phyloP scores from a whole-genome alignment of 768 basidiomycete species.

The Suillus placidus region DNA sequence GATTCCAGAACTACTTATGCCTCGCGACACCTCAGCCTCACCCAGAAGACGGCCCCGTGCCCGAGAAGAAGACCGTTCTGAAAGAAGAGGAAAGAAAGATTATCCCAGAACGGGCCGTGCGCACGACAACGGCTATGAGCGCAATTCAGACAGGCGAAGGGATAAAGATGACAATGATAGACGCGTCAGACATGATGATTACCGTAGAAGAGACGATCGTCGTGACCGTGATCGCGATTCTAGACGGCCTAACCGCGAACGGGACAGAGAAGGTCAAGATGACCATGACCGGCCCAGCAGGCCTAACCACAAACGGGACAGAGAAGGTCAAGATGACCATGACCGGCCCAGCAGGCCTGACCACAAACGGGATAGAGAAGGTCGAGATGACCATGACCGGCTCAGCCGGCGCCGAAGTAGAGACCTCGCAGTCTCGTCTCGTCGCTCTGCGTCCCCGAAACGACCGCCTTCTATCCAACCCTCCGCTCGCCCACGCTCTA shows the following conservation, averaged over 20 bases:
- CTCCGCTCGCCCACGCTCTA: slow-evolving; percentile 36
- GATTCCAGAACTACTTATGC: neutral
- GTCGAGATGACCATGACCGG: slow-evolving; percentile 34
- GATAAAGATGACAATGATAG: slow-evolving; percentile 28
- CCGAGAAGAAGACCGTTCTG: slow-evolving; percentile 18
- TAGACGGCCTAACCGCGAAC: slow-evolving; percentile 43
- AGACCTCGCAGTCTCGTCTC: slow-evolving; percentile 36
- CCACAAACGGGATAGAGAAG: slow-evolving; percentile 47
- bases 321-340: slow-evolving; percentile 38
- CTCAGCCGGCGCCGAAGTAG: slow-evolving; percentile 29
- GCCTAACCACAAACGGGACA: slow-evolving; percentile 41
- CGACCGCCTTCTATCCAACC: slow-evolving; percentile 30
- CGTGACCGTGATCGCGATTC: slow-evolving; percentile 11
- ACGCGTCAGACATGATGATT: neutral
- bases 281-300: slow-evolving; percentile 34
- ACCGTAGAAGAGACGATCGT: slow-evolving; percentile 19
- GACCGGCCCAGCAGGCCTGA: slow-evolving; percentile 28
- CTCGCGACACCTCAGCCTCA: slow-evolving; percentile 5
- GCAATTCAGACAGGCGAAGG: slow-evolving; percentile 20
- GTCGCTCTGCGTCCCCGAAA: slow-evolving; percentile 68
- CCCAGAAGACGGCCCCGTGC: slow-evolving; percentile 14
- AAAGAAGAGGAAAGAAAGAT: slow-evolving; percentile 14
- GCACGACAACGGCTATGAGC: slow-evolving; percentile 7
- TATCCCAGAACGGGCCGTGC: slow-evolving; percentile 7
- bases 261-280: slow-evolving; percentile 44